Base-by-base conservation (phyloP, 768 basidiomycete genomes). In the Lentinula guzmanii region DNA sequence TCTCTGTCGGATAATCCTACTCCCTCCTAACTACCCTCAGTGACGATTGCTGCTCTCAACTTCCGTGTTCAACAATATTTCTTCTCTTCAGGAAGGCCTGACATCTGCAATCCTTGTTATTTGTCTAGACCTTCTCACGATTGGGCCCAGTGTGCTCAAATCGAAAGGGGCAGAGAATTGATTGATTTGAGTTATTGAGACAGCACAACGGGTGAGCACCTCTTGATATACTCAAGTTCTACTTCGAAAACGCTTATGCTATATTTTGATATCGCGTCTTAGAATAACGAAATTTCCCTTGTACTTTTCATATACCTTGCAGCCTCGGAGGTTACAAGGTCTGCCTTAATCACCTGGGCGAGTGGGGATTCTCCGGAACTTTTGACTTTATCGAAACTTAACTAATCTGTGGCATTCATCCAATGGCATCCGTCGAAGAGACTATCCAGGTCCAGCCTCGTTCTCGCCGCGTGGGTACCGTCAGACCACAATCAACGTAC, bases 381-480 rank as follows among this genome's bases (percentile, higher is more conserved):
- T 39, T 41, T 59, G 18, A 31, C 11, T 58, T 45, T 11, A 42
- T 58, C 28, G 39, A 43, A 31, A 52, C 41, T 48, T 18, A 43
- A 46, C 45, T 59, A 46, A 43, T 56, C 55, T n/a, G 5, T 37
- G 28, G 28, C 54, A 39, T 56, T 43, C 54, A 15, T 58, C 45
- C 58, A 59, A 59, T 59, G 58, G 58, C 58, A 59, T 33, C 58
- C 37, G 18, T 37, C 16, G 28, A 51, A 59, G 46, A 41, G 8
- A 56, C 18, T 21, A 15, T 42, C 46, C 45, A 60, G 35, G 59
- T 50, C 28, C 59, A 63, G 69, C 75, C 79, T 77, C 79, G 75
- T 71, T 75, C 76, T 61, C 68, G 69, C 76, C 80, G 77, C 79
- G 76, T 80, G 80, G 72, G 73, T 61, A 68, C 72, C 60, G 70